Evolutionary conservation across 441 rosid genomes (phyloP), one percentile per base, ranked within the genome.

Genomic region (Metrosideros polymorpha): DNA sequence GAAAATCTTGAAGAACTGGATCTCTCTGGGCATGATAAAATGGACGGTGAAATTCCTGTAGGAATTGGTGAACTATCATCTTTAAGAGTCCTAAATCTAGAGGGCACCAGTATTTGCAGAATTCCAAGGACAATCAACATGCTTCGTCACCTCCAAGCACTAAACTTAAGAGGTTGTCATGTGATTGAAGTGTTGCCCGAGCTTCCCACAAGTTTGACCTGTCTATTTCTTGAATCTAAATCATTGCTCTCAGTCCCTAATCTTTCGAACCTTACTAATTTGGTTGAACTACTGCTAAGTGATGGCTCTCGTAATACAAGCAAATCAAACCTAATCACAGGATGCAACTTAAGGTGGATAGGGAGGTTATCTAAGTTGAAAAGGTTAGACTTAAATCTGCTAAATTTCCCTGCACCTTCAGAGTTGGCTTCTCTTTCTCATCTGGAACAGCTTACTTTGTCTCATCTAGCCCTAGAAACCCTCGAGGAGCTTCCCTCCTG

Each of bases 101-200:
- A 3, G 2, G 1, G 0, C 3, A 61, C 42, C 9, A 0, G 3
- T 15, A 30, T 61, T 8, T 17, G 3, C 1, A 1, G 24, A 61
- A 30, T 17, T 61, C 24, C 42, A 4, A 3, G 12, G 24, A 61
- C 22, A 15, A 61, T 17, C 75, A 30, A 61, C 25, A 8, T 0
- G 76, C 42, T 63, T 32, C 42, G 8, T 63, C 76, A 30, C 76
- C 75, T 63, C 24, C 76, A 32, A 63, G 32, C 42, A 63, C 76
- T 63, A 12, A 32, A 61, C 18, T 30, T 63, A 18, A 2, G 6
- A 4, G 1, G 0, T 7, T 63, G 76, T 32, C 1, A 63, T 63
- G 3, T 1, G 0, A 63, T 63, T 17, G 1, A 61, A 63, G 42
- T 7, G 19, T 30, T 17, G 25, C 42, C 25, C 0, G 6, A 63